Conservation (phyloP, 1,139 yeast species). For the Wickerhamomyces sp. region DNA sequence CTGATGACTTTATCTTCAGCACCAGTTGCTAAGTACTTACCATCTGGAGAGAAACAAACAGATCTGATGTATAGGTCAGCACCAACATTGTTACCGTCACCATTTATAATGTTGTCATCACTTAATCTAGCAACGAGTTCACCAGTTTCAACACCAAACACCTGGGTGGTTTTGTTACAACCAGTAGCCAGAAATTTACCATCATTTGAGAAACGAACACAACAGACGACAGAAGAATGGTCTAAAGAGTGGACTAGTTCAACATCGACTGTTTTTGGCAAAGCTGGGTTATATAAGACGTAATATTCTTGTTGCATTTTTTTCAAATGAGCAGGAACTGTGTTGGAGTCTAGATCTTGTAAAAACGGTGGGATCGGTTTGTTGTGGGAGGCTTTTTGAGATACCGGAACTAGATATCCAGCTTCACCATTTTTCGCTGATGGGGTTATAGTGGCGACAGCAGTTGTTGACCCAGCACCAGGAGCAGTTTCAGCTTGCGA, state of each 20-base stretch:
- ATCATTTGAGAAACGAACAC: slow-evolving; percentile 89
- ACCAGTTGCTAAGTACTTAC: slow-evolving; percentile 92
- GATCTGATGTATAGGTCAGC: slow-evolving; percentile 90
- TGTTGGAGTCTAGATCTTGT: slow-evolving; percentile 73
- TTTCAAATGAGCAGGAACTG: slow-evolving; percentile 74
- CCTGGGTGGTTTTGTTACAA: slow-evolving; percentile 93
- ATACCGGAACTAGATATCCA: slow-evolving; percentile 33
- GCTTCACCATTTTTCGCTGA: slow-evolving; percentile 8
- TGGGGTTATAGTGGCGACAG: slow-evolving; percentile 4
- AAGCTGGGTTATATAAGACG: slow-evolving; percentile 86
- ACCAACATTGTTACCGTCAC: slow-evolving; percentile 28
- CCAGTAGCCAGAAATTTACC: slow-evolving; percentile 96
- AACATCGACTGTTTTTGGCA: slow-evolving; percentile 71
- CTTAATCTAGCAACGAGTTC: slow-evolving; percentile 81
- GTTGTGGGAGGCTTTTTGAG: slow-evolving; percentile 50
- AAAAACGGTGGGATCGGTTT: slow-evolving; percentile 80
- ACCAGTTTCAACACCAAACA: slow-evolving; percentile 89
- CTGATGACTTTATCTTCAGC: slow-evolving; percentile 96
- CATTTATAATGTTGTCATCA: slow-evolving; percentile 57
- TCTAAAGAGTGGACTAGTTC: slow-evolving; percentile 86
- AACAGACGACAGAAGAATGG: slow-evolving; percentile 93
- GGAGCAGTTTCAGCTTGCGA: slow-evolving; percentile 10
- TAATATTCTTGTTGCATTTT: slow-evolving; percentile 86
- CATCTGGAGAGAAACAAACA: slow-evolving; percentile 96
- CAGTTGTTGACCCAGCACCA: slow-evolving; percentile 7